Evolutionary conservation across 1,284 basidiomycete species (phyloP), one percentile per base, ranked within the genome.

Genomic region (Trichosporon asahii): DNA sequence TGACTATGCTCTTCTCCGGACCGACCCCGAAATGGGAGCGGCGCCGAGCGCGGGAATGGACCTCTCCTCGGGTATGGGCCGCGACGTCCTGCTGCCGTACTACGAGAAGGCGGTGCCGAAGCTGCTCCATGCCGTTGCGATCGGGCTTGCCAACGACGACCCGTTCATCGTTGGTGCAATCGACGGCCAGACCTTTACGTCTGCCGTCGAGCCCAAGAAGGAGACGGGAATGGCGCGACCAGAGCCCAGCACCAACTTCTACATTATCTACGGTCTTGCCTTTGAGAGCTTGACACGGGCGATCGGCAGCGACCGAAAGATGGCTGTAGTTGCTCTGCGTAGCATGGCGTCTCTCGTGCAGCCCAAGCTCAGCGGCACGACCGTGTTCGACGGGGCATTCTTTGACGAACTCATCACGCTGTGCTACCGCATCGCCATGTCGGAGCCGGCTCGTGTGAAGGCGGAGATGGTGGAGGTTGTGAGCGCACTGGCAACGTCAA

Each of bases 81-180:
- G 92, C 74, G 95, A 97, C 74, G 92, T 97, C 3, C 85, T 97
- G 2, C 83, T 98, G 60, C 95, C 94, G 92, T 97, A 95, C 80
- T 98, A 97, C 77, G 86, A 90, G 40, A 88, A 89, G 37, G 88
- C 94, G 0, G 97, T 95, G 90, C 85, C 90, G 0, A 88, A 89
- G 67, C 91, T 98, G 72, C 85, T 99, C 3, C 91, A 94, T 76
- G 97, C 97, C 2, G 88, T 96, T 0, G 90, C 93, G 0, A 90
- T 89, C 1, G 87, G 90, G 1, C 92, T 98, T 89, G 87, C 90
- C 69, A 85, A 85, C 1, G 86, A 87, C 53, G 91, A 95, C 75
- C 86, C 88, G 0, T 85, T 88, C 74, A 87, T 95, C 12, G 81
- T 92, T 0, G 88, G 88, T 1, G 93, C 94, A 0, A 91, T 98